Evolutionary conservation across 2,329 filamentous ascomycete species (phyloP), one percentile per base, ranked within the genome.

Genomic region (Scedosporium dehoogii): DNA sequence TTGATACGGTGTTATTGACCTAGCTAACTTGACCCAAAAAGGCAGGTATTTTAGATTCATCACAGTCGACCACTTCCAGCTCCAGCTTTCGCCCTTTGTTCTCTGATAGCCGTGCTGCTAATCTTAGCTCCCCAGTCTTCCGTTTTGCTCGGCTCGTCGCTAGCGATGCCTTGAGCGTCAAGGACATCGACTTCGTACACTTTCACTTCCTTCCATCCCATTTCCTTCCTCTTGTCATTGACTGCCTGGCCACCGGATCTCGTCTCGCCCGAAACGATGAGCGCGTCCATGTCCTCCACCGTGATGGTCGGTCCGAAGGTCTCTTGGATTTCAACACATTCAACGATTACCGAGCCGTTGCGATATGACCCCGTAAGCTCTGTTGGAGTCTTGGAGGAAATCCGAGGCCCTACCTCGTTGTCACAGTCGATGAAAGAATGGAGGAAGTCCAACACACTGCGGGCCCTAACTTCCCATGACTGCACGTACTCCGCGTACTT

Each of bases 111-210:
- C 0, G 92, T 96, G 75, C 92, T 97, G 78, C 92, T 96, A 68
- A 97, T 90, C 76, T 97, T 97, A 65, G 84, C 82, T 27, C 87
- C 84, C 74, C 96, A 96, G 66, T 83, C 81, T 63, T 86, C 82
- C 12, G 72, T 77, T 66, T 74, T 76, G n/a, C 68, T 73, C 46
- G 68, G 71, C 51, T 68, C 69, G 1, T 78, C 63, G 3, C 58
- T 64, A 1, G 60, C 74, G 53, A 79, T 76, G 60, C 85, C 84
- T 46, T 82, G 79, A 2, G 86, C 82, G 73, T 93, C 89, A 16
- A 99, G 80, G 14, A 97, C 91, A 69, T 94, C 90, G 29, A 97
- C 91, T 72, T 96, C 92, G 69, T 91, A 96, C 0, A 96, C 83
- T 27, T 91, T 86, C 46, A 99, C 78, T 25, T 79, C 74, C 42